phyloP scores from a whole-genome alignment of 2,329 filamentous ascomycete species.

The Geosmithia morbida region DNA sequence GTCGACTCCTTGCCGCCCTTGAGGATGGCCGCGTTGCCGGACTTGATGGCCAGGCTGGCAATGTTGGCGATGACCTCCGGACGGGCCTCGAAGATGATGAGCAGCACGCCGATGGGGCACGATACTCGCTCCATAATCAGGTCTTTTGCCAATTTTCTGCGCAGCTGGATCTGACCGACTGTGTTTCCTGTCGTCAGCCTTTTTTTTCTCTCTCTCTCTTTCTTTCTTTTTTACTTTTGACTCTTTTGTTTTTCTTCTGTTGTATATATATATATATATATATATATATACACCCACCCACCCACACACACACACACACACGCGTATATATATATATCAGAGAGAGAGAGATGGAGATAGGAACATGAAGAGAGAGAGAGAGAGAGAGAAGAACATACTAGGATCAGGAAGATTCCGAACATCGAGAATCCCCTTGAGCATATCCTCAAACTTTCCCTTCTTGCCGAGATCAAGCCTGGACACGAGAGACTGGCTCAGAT shows the following conservation, averaged over 20 bases:
- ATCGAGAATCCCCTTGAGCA: constrained; percentile 88
- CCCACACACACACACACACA: too few relatives aligned
- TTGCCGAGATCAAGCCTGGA: constrained; percentile 78
- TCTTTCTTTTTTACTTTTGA: too few relatives aligned
- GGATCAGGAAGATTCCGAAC: constrained; percentile 77
- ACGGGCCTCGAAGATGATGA: constrained; percentile 96
- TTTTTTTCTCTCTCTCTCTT: too few relatives aligned
- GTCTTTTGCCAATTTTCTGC: constrained; percentile 75
- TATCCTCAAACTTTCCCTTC: constrained; percentile 90
- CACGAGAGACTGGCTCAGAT: constrained; percentile 67
- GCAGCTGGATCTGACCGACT: constrained; percentile 74
- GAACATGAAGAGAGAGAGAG: neutral
- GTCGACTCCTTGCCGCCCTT: constrained; percentile 96
- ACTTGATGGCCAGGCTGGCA: constrained; percentile 88
- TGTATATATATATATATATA: constrained; percentile 14
- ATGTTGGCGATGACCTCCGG: constrained; percentile 99
- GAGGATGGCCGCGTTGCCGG: constrained; percentile 89
- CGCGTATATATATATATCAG: neutral
- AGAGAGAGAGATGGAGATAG: neutral
- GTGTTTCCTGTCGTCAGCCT: too few relatives aligned
- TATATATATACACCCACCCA: too few relatives aligned
- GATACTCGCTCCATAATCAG: constrained; percentile 77
- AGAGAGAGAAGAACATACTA: constrained; percentile 34
- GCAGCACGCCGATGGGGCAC: constrained; percentile 89
- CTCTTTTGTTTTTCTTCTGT: too few relatives aligned